These are phyloP conservation scores for Leishmania lainsoni DNA, from an alignment of 208 protist species.

Conservation along the genomic window DNA sequence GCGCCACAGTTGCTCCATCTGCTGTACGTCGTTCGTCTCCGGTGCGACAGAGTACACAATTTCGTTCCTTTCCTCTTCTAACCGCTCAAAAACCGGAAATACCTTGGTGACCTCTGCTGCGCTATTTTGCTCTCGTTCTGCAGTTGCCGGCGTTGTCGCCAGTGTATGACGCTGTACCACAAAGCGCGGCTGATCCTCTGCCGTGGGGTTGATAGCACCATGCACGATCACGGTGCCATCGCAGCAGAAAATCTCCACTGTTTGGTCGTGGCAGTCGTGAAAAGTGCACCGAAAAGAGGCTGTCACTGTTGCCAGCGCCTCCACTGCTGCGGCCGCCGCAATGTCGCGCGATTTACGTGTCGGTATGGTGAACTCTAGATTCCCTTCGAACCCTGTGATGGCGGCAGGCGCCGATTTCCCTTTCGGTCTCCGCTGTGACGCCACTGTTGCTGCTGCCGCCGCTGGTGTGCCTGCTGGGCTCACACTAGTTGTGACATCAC, in stretches of 20 bases:
- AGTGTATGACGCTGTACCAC: slow-evolving; percentile 18
- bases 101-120: slow-evolving; percentile 12
- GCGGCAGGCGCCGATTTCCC: slow-evolving; percentile 26
- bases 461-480: background rate
- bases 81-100: slow-evolving; percentile 26
- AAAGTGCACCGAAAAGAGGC: slow-evolving; percentile 73
- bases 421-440: background rate
- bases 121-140: slow-evolving; percentile 25
- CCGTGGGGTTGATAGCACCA: slow-evolving; percentile 66
- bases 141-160: slow-evolving; percentile 14
- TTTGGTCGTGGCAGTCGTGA: slow-evolving; percentile 54
- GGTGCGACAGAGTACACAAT: slow-evolving; percentile 29
- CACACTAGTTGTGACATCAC: background rate
- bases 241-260: slow-evolving; percentile 48
- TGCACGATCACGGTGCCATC: slow-evolving; percentile 58
- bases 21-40: slow-evolving; percentile 39
- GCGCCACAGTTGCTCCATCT: slow-evolving; percentile 72
- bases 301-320: slow-evolving; percentile 20
- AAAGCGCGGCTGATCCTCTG: slow-evolving; percentile 41
- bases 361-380: slow-evolving; percentile 49
- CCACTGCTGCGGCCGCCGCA: background rate
- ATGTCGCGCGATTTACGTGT: background rate
- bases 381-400: slow-evolving; percentile 62
- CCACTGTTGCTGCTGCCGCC: background rate
- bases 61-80: slow-evolving; percentile 29